Evolutionary conservation across 2,329 filamentous ascomycete genomes (phyloP).

Genomic region (Lomentospora prolificans): DNA sequence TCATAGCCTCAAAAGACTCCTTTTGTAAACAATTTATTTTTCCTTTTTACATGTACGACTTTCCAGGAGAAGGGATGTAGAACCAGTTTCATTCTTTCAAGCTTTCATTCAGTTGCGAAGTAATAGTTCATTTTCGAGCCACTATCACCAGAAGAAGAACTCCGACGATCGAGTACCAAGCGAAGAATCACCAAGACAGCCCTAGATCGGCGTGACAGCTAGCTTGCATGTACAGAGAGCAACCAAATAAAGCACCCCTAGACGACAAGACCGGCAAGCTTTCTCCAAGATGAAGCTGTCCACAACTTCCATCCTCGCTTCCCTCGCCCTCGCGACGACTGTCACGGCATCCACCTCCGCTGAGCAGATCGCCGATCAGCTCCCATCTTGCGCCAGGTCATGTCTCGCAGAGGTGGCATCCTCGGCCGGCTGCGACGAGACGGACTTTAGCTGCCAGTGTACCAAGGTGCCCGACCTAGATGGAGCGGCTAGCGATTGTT

Average conservation of each 20-base stretch:
- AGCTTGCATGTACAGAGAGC: no score
- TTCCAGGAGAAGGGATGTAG: background rate
- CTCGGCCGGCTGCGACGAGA: slow-evolving; percentile 22
- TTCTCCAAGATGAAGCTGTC: background rate
- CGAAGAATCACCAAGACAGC: no score
- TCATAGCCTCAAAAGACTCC: background rate
- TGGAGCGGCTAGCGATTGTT: slow-evolving; percentile 23
- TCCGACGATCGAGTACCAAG: background rate
- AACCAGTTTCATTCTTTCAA: background rate
- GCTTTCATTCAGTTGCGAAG: background rate
- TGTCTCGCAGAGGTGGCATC: slow-evolving; percentile 25
- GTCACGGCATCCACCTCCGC: background rate
- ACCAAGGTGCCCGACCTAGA: slow-evolving; percentile 24
- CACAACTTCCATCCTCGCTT: no score
- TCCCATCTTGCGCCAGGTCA: slow-evolving; percentile 27
- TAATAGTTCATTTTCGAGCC: background rate
- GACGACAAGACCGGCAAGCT: no score
- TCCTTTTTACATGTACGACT: background rate
- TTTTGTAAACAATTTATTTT: background rate
- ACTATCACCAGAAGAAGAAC: background rate
- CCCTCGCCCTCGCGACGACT: background rate
- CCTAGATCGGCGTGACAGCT: no score
- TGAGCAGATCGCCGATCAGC: slow-evolving; percentile 8
- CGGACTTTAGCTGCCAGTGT: slow-evolving; percentile 29
- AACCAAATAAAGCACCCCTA: no score